Conservation (phyloP, 2,329 filamentous ascomycete genomes). For the Xylariales sp. region DNA sequence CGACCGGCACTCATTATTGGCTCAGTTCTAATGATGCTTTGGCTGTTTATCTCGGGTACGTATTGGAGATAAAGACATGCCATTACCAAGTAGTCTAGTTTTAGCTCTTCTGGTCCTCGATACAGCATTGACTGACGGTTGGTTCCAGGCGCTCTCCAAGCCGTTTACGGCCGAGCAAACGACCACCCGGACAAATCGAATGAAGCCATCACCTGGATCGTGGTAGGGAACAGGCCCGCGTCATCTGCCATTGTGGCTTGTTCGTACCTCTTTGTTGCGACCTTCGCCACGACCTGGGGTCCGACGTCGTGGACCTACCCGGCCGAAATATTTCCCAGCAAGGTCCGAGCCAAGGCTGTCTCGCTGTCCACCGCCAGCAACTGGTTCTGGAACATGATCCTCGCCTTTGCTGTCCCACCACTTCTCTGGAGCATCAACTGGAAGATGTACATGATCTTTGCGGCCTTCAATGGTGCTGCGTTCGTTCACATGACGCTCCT, state of each 20-base stretch:
- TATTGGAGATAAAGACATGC: no score
- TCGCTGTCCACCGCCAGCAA: slow-evolving; percentile 56
- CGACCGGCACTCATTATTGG: slow-evolving; percentile 52
- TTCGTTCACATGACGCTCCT: slow-evolving; percentile 64
- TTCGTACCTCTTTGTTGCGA: slow-evolving; percentile 69
- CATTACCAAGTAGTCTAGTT: no score
- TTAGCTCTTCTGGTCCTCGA: no score
- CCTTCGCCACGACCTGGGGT: slow-evolving; percentile 47
- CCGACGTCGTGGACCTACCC: slow-evolving; percentile 48
- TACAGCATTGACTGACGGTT: no score
- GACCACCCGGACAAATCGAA: slow-evolving; percentile 33
- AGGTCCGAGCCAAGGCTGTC: slow-evolving; percentile 59
- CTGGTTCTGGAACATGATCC: slow-evolving; percentile 56
- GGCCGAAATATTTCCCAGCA: slow-evolving; percentile 57
- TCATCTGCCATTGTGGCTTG: slow-evolving; percentile 63
- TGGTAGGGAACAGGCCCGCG: slow-evolving; percentile 44
- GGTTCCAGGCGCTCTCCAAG: slow-evolving; percentile 52
- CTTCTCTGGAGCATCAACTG: slow-evolving; percentile 52
- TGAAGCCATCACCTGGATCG: slow-evolving; percentile 52
- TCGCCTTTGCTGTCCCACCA: slow-evolving; percentile 49
- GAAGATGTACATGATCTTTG: slow-evolving; percentile 72
- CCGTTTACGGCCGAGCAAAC: slow-evolving; percentile 50
- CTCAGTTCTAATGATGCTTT: slow-evolving; percentile 54
- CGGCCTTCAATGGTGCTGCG: slow-evolving; percentile 63
- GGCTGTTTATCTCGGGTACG: slow-evolving; percentile 56